Evolutionary conservation across 2,329 filamentous ascomycete species (phyloP).

Genomic region (Scolecobasidium constrictum): DNA sequence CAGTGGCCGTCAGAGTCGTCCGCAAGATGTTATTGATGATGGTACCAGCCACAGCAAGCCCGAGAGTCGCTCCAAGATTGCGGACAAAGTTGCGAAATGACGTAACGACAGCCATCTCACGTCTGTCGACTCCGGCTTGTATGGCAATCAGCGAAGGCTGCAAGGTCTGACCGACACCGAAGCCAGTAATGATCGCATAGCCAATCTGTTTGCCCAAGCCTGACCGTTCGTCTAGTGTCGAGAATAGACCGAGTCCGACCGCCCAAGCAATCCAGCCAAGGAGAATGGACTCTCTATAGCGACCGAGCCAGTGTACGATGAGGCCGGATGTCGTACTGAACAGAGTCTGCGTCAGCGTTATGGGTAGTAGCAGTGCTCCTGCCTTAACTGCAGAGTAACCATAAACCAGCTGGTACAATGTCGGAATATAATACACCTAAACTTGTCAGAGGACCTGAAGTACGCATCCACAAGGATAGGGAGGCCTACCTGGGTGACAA

Average conservation of each 20-base stretch:
- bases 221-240: slow-evolving; percentile 37
- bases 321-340: slow-evolving; percentile 40
- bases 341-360: slow-evolving; percentile 37
- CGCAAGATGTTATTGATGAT: no score
- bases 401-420: slow-evolving; percentile 51
- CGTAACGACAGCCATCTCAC: slow-evolving; percentile 50
- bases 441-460: no score
- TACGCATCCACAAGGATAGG: no score
- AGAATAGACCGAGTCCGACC: slow-evolving; percentile 41
- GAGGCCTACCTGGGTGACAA: no score
- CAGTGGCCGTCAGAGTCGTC: no score
- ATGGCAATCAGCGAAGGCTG: slow-evolving; percentile 29
- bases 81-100: slow-evolving; percentile 53
- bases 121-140: slow-evolving; percentile 39
- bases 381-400: slow-evolving; percentile 34
- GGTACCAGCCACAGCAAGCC: no score
- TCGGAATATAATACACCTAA: slow-evolving; percentile 50
- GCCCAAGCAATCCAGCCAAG: slow-evolving; percentile 37
- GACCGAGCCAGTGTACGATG: slow-evolving; percentile 45
- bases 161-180: slow-evolving; percentile 43
- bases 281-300: slow-evolving; percentile 52
- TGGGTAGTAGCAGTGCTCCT: slow-evolving; percentile 39
- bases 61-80: slow-evolving; percentile 45
- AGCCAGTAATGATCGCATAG: slow-evolving; percentile 42
- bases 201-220: slow-evolving; percentile 25